Evolutionary conservation across 2,329 filamentous ascomycete genomes (phyloP), one percentile per base, ranked within the genome.

Genomic region (Talaromyces islandicus): DNA sequence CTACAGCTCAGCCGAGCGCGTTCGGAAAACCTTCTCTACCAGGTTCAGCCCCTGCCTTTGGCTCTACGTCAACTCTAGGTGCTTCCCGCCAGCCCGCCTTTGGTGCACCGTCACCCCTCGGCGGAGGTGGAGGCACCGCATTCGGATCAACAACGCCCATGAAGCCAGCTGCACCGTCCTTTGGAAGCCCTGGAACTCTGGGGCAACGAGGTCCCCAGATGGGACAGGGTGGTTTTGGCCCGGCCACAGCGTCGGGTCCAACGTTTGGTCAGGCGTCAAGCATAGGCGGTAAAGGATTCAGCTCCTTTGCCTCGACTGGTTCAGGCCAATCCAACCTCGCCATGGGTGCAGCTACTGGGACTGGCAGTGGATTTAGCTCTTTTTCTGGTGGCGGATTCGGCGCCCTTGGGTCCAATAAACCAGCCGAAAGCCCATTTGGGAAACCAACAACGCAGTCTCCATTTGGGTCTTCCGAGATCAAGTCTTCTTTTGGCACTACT

Each of bases 111-210:
- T 69, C 71, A 9, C 50, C 69, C 56, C 59, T 67, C 58, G 53
- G 69, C 17, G 67, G 66, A 7, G 59, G 69, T 19, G 67, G 66
- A 6, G 59, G 55, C 4, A 7, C 59, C 14, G 30, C 21, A 25
- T 64, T 79, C 64, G 76, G 71, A 48, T 64, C 68, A 0, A 64
- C 74, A 10, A 58, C 56, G 41, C 59, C 59, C 3, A 55, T 29
- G 11, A 58, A 61, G 19, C 32, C 59, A 21, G 25, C 57, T 19
- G 57, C 35, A 7, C 35, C 52, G 14, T 17, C 59, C 19, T 77
- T 78, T 67, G 75, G 77, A 53, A 65, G 70, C 30, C 64, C 73
- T 29, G 73, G 71, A 60, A 63, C 68, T 25, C 60, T 75, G 21
- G 73, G 71, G 30, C 69, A 69, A 52, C 62, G 62, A 52, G 35